Evolutionary conservation across 2,329 filamentous ascomycete species (phyloP).

Genomic region (Pseudonectria buxi): DNA sequence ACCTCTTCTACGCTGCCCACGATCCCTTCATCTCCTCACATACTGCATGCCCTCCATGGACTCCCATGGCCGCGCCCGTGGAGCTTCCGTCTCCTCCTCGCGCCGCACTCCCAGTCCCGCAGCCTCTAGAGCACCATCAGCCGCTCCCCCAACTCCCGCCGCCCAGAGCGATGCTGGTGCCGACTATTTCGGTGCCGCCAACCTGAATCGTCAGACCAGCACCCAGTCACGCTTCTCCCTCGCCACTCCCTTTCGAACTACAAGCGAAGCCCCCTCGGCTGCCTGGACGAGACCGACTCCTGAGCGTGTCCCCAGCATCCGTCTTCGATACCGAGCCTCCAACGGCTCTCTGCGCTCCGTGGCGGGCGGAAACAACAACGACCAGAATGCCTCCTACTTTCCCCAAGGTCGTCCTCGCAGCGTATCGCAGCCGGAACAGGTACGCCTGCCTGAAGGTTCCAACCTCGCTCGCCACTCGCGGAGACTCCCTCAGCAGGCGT

Average conservation of each 20-base stretch:
- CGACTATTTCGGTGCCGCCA: constrained; percentile 20
- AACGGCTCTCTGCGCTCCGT: constrained; percentile 15
- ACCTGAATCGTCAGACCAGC: constrained; percentile 13
- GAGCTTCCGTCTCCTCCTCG: no score
- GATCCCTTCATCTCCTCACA: neutral
- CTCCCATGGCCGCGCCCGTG: constrained; percentile 5
- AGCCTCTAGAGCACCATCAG: constrained; percentile 5
- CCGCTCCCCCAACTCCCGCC: constrained; percentile 12
- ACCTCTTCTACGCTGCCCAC: neutral
- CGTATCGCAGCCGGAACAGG: constrained; percentile 28
- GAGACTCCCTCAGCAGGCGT: constrained; percentile 25
- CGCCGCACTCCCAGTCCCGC: constrained; percentile 14
- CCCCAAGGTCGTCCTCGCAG: constrained; percentile 25
- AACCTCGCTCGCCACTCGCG: constrained; percentile 23
- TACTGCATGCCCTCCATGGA: constrained; percentile 16
- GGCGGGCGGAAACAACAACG: constrained; percentile 4
- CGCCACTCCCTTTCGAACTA: constrained; percentile 7
- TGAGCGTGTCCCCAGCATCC: constrained; percentile 19
- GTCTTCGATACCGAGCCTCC: constrained; percentile 15
- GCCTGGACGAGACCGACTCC: neutral
- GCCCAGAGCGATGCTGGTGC: constrained; percentile 15
- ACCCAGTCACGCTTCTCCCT: constrained; percentile 16
- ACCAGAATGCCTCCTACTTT: constrained; percentile 3
- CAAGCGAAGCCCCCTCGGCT: constrained; percentile 1
- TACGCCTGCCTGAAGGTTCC: constrained; percentile 13